Evolutionary conservation across 495 filamentous ascomycete genomes (phyloP).

Genomic region (Penicillium diatomitis): DNA sequence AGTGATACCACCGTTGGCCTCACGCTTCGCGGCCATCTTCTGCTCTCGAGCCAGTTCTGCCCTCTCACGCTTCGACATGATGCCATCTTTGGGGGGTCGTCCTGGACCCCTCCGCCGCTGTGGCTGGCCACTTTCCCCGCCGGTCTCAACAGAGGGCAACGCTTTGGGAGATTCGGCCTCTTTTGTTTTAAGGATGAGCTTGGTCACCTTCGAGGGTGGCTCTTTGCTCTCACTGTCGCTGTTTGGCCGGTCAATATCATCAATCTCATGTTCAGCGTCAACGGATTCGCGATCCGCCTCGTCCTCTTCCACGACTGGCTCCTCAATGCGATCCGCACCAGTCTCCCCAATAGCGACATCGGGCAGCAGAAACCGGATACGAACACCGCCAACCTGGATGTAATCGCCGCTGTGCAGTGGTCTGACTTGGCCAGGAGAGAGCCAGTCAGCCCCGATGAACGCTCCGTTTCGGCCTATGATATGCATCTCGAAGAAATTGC

Average conservation of each 20-base stretch:
- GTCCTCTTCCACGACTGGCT: conserved; percentile 40
- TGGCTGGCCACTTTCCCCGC: conserved; percentile 32
- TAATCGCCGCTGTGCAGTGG: conserved; percentile 61
- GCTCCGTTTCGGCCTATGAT: conserved; percentile 80
- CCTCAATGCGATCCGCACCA: conserved; percentile 59
- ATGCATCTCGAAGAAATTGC: conserved; percentile 66
- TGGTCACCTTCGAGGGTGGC: conserved; percentile 27
- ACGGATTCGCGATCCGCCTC: conserved; percentile 7
- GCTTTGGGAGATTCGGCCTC: conserved; percentile 19
- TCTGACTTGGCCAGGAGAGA: conserved; percentile 50
- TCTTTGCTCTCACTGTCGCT: conserved; percentile 27
- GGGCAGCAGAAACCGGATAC: conserved; percentile 64
- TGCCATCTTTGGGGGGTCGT: conserved; percentile 81
- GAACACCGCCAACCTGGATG: conserved; percentile 72
- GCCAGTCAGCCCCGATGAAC: conserved; percentile 68
- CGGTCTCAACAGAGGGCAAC: conserved; percentile 26
- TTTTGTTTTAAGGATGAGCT: conserved; percentile 32
- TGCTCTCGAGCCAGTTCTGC: conserved; percentile 56
- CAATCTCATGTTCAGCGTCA: conserved; percentile 17
- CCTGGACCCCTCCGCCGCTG: conserved; percentile 74
- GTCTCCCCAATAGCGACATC: conserved; percentile 61
- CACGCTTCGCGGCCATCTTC: conserved; percentile 39
- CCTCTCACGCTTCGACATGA: conserved; percentile 82
- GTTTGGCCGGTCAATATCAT: conserved; percentile 25
- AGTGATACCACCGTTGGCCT: conserved; percentile 36